These are phyloP conservation scores for Penicillium samsonianum DNA, from an alignment of 495 filamentous ascomycete species.

Conservation along the genomic window DNA sequence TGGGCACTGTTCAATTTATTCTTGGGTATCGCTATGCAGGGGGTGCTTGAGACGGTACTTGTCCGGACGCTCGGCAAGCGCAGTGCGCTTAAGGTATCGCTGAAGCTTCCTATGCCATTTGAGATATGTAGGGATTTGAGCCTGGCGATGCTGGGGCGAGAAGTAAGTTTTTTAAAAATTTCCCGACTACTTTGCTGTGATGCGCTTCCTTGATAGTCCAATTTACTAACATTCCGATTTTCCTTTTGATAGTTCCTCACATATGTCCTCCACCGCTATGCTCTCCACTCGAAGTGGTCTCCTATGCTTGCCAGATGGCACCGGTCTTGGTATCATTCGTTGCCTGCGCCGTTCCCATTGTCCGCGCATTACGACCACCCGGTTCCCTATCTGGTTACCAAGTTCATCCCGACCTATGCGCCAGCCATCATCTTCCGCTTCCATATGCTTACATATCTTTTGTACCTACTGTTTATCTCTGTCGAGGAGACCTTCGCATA, in stretches of 20 bases:
- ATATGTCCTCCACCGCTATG: constrained; percentile 73
- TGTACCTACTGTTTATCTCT: constrained; percentile 66
- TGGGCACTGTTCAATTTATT: constrained; percentile 67
- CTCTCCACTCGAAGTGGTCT: constrained; percentile 56
- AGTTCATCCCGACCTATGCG: constrained; percentile 71
- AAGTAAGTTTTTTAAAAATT: constrained; percentile 41
- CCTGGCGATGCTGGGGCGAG: constrained; percentile 53
- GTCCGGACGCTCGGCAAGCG: constrained; percentile 50
- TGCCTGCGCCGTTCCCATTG: constrained; percentile 63
- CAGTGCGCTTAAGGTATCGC: constrained; percentile 60
- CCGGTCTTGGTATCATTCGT: constrained; percentile 63
- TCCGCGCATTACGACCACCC: constrained; percentile 82
- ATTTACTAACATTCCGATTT: constrained; percentile 4
- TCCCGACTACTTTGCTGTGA: not conserved
- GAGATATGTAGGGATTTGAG: constrained; percentile 55
- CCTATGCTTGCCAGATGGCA: constrained; percentile 52
- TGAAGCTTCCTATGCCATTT: constrained; percentile 63
- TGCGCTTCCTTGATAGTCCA: not conserved
- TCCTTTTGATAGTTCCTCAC: constrained; percentile 41
- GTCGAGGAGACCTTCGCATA: constrained; percentile 76
- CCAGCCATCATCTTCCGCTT: constrained; percentile 66
- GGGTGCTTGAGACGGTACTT: constrained; percentile 55
- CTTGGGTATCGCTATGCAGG: constrained; percentile 58
- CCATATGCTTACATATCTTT: constrained; percentile 78
- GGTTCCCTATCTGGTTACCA: constrained; percentile 64